Conservation (phyloP, 164 flowering plant species). For the Macadamia integrifolia region DNA sequence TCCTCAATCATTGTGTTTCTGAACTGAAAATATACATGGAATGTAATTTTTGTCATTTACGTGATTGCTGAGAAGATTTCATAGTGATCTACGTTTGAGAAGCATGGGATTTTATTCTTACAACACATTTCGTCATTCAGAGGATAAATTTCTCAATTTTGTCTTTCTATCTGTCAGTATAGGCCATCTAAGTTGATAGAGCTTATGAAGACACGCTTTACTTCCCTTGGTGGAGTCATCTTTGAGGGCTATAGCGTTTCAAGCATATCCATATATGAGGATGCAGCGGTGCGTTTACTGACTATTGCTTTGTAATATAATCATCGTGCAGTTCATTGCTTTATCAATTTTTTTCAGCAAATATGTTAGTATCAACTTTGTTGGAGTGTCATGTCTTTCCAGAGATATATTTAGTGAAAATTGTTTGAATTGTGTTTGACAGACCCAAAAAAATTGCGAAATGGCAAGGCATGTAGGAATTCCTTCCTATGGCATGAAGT, state of each 20-base stretch:
- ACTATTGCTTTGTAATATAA: neutral
- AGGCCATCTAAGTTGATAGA: conserved; percentile 88
- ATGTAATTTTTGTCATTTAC: neutral
- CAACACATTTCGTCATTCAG: neutral
- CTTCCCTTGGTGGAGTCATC: conserved; percentile 77
- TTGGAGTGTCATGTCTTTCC: neutral
- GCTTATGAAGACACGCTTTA: conserved; percentile 63
- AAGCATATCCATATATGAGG: conserved; percentile 55
- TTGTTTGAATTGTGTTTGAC: too few species aligned
- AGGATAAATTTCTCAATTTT: conserved; percentile 7
- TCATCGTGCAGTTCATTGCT: neutral
- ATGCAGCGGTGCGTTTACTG: conserved; percentile 61
- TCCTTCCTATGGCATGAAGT: neutral
- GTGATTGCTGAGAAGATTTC: neutral
- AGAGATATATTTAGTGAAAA: neutral
- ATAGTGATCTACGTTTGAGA: neutral
- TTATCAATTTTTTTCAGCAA: neutral
- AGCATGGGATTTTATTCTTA: neutral
- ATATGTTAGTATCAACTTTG: neutral
- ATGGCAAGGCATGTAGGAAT: neutral
- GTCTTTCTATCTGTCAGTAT: conserved; percentile 13
- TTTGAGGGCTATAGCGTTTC: conserved; percentile 77
- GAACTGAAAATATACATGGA: neutral
- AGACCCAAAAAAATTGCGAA: too few species aligned
- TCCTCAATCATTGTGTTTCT: too few species aligned